Evolutionary conservation across 2,329 filamentous ascomycete genomes (phyloP).

Genomic region (Cladosporium oxysporum): DNA sequence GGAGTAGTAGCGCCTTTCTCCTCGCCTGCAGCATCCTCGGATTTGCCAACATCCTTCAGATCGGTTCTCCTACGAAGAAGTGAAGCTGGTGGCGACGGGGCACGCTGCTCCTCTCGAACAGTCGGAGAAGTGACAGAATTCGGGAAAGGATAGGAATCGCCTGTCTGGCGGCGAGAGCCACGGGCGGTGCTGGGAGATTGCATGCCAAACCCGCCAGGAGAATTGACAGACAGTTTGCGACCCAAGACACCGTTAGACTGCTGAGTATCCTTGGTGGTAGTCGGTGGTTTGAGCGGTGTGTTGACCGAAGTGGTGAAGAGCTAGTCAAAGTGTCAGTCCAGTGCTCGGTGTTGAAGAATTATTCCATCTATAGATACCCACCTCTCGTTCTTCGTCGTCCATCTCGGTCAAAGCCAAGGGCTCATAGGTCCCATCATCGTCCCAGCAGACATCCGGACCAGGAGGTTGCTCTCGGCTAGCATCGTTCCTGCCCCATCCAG

Average conservation of each 20-base stretch:
- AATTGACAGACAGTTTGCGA: conserved; percentile 77
- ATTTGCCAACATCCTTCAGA: conserved; percentile 51
- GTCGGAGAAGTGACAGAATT: conserved; percentile 62
- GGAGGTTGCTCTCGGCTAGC: conserved; percentile 67
- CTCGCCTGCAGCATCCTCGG: conserved; percentile 41
- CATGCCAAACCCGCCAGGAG: conserved; percentile 64
- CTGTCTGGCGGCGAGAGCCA: conserved; percentile 75
- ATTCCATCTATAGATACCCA: conserved; percentile 34
- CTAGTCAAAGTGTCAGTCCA: conserved; percentile 34
- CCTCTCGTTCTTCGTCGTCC: conserved; percentile 67
- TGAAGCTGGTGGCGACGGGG: conserved; percentile 61
- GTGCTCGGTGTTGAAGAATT: neutral
- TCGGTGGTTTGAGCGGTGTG: conserved; percentile 85
- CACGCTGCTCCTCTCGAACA: conserved; percentile 62
- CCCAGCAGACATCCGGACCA: conserved; percentile 93
- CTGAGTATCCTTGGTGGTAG: conserved; percentile 63
- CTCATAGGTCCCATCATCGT: conserved; percentile 66
- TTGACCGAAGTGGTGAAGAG: conserved; percentile 86
- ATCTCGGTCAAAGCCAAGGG: conserved; percentile 75
- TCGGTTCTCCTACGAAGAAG: conserved; percentile 64
- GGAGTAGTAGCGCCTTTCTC: conserved; percentile 45
- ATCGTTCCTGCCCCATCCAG: conserved; percentile 78
- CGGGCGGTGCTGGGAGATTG: conserved; percentile 73
- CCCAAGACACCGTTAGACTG: conserved; percentile 56
- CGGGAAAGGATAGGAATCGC: conserved; percentile 63